Evolutionary conservation across 192 early-diverging fungal species (phyloP), one percentile per base, ranked within the genome.

Genomic region (Coemansia sp.): DNA sequence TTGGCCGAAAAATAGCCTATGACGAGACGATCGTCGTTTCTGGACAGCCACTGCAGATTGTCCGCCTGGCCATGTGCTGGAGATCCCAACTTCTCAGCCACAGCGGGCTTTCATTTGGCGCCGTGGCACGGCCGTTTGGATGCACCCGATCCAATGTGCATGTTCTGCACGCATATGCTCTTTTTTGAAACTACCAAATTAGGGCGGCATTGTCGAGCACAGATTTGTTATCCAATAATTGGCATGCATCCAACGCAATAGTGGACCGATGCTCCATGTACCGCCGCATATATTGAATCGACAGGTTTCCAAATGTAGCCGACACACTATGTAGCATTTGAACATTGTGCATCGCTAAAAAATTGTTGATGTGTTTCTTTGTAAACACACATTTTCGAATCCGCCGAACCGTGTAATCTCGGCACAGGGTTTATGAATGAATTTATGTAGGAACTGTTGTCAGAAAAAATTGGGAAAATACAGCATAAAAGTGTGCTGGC

Each of bases 211-310:
- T 49, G n/a, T 43, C 47, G n/a, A 20, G 18, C n/a, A 9, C 47
- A 9, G 6, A 18, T 49, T 20, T 49, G 47, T 5, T 18, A 14
- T 16, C 16, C 47, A 49, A 49, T 19, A 49, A 49, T 49, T 19
- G 47, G 19, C 1, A 20, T n/a, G 47, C 47, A 49, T 49, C 16
- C 45, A 48, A 27, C 53, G 53, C 14, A 54, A n/a, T 54, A 54
- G 53, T 54, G 53, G 53, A 49, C 47, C 47, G 19, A 9, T 19
- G 18, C 53, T 54, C 53, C 53, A 54, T 54, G 53, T 54, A 54
- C 14, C 23, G 27, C 13, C 53, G 53, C 53, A 54, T 54, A 54
- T 29, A 54, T 54, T 54, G 53, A 26, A n/a, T 54, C 29, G 9
- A 4, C 26, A 4, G 47, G 47, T 49, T 49, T 49, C 47, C 47